Base-by-base conservation (phyloP, 345 rosid species). In the Salix purpurea region DNA sequence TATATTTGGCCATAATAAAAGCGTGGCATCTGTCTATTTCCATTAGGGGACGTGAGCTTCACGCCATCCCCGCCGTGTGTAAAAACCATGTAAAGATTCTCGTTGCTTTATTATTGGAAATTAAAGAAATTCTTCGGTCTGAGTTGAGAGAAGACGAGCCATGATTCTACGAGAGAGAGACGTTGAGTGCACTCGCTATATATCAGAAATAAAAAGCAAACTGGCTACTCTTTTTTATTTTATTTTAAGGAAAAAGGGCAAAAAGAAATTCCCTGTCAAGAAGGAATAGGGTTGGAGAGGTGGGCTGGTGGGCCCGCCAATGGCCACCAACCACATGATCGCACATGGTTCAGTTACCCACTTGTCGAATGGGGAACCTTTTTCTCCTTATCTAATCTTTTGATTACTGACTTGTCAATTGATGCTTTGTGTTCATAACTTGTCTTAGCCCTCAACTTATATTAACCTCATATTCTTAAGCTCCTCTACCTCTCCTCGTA, bases 341-440 rank as follows among this genome's bases (percentile, higher is more conserved):
- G 87, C 87, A 85, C 87, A 85, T 85, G 87, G 82, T 66, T 67
- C 50, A 65, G 67, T 69, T 72, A 74, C 77, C 87, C 85, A 79
- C 80, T 82, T 82, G 85, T 80, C 81, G 54, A 60, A 64, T 46
- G 64, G 64, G 58, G 71, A 54, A 34, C 37, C 74, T 42, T 67
- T 69, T 61, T 46, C 32, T 48, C 37, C 46, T 77, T 66, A 74
- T 74, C 79, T 75, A 75, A 74, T 68, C 78, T 73, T 73, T 79
- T 79, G 76, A 83, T 79, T 79, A 68, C 76, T 73, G 66, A 34
- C 71, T 79, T 72, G 44, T 77, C 70, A 69, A 67, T 69, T 76
- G 66, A 83, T 79, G 85, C 82, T 69, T 76, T 79, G 32, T 76
- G 82, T 71, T 78, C 16, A 12, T 46, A 3, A 46, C 14, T 46